Evolutionary conservation across 352 stramenopile species (phyloP).

Genomic region (Phytophthora tubulina): DNA sequence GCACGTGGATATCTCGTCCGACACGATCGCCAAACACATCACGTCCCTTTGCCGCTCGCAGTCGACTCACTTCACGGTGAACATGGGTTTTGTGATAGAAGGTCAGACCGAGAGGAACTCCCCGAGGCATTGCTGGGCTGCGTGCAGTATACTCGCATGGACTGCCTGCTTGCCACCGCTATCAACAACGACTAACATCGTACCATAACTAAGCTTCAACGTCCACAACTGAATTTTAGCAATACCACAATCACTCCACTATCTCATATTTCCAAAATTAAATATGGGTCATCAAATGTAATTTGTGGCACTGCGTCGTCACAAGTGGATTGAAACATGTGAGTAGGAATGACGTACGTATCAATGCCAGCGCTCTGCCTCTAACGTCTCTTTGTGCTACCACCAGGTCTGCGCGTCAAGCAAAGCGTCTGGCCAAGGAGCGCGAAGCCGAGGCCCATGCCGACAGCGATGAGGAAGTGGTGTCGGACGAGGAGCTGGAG

Average conservation of each 20-base stretch:
- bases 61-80: conserved; percentile 68
- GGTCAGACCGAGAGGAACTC: conserved; percentile 64
- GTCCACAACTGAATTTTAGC: neutral
- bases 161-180: conserved; percentile 56
- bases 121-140: conserved; percentile 79
- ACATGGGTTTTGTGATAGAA: conserved; percentile 87
- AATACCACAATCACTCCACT: neutral
- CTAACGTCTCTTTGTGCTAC: conserved; percentile 20
- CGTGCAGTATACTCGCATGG: conserved; percentile 79
- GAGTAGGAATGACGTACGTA: conserved; percentile 12
- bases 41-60: conserved; percentile 76
- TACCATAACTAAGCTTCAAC: conserved; percentile 24
- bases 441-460: conserved; percentile 18
- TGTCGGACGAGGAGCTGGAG: conserved; percentile 50
- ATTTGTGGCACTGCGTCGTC: neutral
- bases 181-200: conserved; percentile 41
- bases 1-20: conserved; percentile 80
- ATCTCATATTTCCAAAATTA: neutral
- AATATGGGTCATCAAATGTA: conserved; percentile 1
- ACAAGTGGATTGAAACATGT: conserved; percentile 30
- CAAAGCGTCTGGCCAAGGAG: conserved; percentile 70
- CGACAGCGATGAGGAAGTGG: conserved; percentile 40
- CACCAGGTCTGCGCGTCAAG: conserved; percentile 83
- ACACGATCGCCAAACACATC: conserved; percentile 80
- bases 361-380: neutral